Conservation (phyloP, 306 rosid genomes). For the Spatholobus suberectus region DNA sequence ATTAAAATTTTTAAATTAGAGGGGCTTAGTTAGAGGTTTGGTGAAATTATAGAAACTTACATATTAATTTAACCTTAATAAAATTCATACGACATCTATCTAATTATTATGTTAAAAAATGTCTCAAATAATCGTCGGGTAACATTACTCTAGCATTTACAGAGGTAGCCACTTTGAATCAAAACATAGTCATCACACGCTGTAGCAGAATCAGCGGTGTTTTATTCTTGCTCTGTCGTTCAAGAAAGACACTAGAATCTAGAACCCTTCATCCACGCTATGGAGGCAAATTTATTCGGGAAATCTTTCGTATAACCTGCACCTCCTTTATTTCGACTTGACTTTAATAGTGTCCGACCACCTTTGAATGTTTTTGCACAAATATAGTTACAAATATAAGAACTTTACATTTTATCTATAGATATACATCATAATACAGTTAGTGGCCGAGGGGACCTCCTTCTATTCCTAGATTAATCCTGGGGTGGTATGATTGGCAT, state of each 20-base stretch:
- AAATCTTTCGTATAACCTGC: background rate
- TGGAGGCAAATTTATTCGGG: background rate
- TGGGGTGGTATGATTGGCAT: too few species aligned
- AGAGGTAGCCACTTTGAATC: background rate
- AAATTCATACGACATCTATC: too few species aligned
- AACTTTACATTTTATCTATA: background rate
- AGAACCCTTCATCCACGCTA: background rate
- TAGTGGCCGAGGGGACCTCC: slow-evolving; percentile 2
- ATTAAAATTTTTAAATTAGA: too few species aligned
- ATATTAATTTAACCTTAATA: background rate
- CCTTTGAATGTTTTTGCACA: slow-evolving; percentile 13
- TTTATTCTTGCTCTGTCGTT: slow-evolving; percentile 2
- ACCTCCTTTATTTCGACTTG: background rate
- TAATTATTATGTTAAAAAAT: too few species aligned
- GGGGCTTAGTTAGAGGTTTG: background rate
- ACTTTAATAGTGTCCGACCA: background rate
- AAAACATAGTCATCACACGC: background rate
- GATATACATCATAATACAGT: background rate
- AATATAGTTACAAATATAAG: background rate
- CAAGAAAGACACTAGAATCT: background rate
- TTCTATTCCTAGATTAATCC: background rate
- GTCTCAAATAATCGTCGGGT: background rate
- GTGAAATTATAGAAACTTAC: background rate
- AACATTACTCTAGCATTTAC: background rate
- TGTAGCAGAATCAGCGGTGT: background rate